Conservation (phyloP, 768 basidiomycete species). For the Cyathus striatus region DNA sequence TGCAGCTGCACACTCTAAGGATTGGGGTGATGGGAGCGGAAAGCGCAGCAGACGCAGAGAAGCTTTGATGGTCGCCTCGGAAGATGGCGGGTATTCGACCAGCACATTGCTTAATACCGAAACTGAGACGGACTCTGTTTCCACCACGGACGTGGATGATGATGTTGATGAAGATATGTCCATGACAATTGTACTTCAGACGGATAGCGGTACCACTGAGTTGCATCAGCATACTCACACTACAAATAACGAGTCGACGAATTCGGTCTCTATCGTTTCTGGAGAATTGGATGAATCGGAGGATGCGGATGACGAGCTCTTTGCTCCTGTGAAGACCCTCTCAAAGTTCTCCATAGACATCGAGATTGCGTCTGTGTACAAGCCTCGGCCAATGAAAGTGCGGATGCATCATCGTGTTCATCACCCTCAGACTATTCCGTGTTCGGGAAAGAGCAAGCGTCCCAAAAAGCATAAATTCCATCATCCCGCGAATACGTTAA, state of each 20-base stretch:
- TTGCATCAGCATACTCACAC: constrained; percentile 12
- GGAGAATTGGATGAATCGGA: constrained; percentile 28
- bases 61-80: constrained; percentile 14
- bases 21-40: constrained; percentile 31
- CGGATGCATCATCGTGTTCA: constrained; percentile 27
- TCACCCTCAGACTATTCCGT: constrained; percentile 12
- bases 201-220: constrained; percentile 1
- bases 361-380: constrained; percentile 68
- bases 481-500: constrained; percentile 6
- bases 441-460: constrained; percentile 30
- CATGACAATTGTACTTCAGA: constrained; percentile 24
- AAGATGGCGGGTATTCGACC: constrained; percentile 25
- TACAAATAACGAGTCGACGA: constrained; percentile 11
- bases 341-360: constrained; percentile 43
- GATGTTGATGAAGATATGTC: constrained; percentile 21
- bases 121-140: constrained; percentile 31
- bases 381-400: constrained; percentile 59
- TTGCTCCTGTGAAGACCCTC: constrained; percentile 10
- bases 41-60: constrained; percentile 29
- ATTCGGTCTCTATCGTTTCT: constrained; percentile 30
- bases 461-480: constrained; percentile 33
- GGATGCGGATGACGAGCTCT: constrained; percentile 21
- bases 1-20: constrained; percentile 28
- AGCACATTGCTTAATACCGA: constrained; percentile 19
- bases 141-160: constrained; percentile 35